phyloP scores from a whole-genome alignment of 768 basidiomycete genomes.

The Boletus eberwhitei region DNA sequence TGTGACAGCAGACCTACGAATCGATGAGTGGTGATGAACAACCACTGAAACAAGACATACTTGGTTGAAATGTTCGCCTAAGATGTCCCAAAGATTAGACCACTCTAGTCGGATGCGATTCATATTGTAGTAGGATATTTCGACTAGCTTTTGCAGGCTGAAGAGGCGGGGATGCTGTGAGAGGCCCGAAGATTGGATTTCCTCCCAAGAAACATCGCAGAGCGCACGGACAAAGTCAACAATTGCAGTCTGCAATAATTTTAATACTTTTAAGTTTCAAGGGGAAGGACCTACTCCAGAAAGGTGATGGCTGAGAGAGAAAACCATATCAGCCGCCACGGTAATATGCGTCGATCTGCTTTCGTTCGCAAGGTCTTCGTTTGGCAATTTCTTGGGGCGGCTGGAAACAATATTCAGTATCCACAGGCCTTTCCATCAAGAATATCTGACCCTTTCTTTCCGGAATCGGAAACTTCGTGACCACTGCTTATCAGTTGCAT shows the following conservation, averaged over 20 bases:
- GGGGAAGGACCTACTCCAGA: slow-evolving; percentile 71
- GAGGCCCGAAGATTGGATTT: slow-evolving; percentile 94
- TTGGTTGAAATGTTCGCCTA: slow-evolving; percentile 98
- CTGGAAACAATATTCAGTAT: slow-evolving; percentile 22
- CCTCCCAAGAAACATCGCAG: slow-evolving; percentile 98
- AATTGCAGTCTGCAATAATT: slow-evolving; percentile 72
- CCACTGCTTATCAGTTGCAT: slow-evolving; percentile 97
- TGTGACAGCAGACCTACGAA: slow-evolving; percentile 92
- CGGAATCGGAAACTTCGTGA: slow-evolving; percentile 75
- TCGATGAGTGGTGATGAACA: slow-evolving; percentile 8
- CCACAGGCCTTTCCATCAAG: neutral
- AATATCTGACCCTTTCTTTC: slow-evolving; percentile 70
- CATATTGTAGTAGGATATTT: slow-evolving; percentile 99
- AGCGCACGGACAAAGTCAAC: slow-evolving; percentile 96
- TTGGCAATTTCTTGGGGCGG: slow-evolving; percentile 59
- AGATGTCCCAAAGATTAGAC: slow-evolving; percentile 96
- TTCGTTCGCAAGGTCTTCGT: slow-evolving; percentile 95
- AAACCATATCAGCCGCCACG: slow-evolving; percentile 98
- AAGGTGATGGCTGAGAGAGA: slow-evolving; percentile 90
- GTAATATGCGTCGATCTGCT: slow-evolving; percentile 97
- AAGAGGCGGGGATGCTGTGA: slow-evolving; percentile 94
- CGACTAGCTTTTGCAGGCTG: slow-evolving; percentile 96
- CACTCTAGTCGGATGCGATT: slow-evolving; percentile 95
- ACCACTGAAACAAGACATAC: slow-evolving; percentile 37
- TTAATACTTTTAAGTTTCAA: slow-evolving; percentile 7